Evolutionary conservation across 768 basidiomycete genomes (phyloP).

Genomic region (Auricularia cornea): DNA sequence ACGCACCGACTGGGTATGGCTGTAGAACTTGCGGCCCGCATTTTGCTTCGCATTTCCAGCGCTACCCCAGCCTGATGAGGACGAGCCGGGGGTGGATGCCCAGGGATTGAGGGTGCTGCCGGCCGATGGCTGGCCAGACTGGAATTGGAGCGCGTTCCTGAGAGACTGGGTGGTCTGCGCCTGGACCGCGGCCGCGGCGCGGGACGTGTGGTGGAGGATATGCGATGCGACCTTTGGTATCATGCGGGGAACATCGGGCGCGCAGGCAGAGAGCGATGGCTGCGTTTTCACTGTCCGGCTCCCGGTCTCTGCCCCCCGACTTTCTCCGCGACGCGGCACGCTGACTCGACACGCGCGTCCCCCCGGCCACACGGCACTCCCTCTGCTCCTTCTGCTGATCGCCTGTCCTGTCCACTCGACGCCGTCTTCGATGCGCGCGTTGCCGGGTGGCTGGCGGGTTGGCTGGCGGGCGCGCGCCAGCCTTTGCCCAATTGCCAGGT

Average conservation of each 20-base stretch:
- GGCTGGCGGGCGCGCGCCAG: too few species aligned
- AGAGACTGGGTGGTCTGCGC: slow-evolving; percentile 59
- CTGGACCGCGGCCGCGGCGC: slow-evolving; percentile 69
- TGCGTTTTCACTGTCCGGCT: not conserved
- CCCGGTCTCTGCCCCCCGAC: too few species aligned
- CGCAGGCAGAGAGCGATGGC: not conserved
- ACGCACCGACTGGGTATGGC: slow-evolving; percentile 50
- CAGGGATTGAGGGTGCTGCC: slow-evolving; percentile 35
- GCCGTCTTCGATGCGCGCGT: too few species aligned
- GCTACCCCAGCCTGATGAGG: slow-evolving; percentile 42
- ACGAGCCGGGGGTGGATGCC: slow-evolving; percentile 23
- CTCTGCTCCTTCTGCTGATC: too few species aligned
- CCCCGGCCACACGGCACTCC: too few species aligned
- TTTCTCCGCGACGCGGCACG: not conserved
- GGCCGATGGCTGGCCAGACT: slow-evolving; percentile 17
- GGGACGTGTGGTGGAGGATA: slow-evolving; percentile 64
- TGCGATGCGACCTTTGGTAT: slow-evolving; percentile 79
- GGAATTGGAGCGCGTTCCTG: slow-evolving; percentile 68
- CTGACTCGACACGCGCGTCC: not conserved
- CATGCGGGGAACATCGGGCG: slow-evolving; percentile 33
- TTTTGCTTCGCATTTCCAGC: slow-evolving; percentile 68
- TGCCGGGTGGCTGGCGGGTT: too few species aligned
- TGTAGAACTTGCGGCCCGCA: slow-evolving; percentile 62
- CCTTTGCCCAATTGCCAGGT: too few species aligned
- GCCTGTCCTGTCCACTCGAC: too few species aligned